Evolutionary conservation across 495 filamentous ascomycete genomes (phyloP), one percentile per base, ranked within the genome.

Genomic region (Daldinia childiae): DNA sequence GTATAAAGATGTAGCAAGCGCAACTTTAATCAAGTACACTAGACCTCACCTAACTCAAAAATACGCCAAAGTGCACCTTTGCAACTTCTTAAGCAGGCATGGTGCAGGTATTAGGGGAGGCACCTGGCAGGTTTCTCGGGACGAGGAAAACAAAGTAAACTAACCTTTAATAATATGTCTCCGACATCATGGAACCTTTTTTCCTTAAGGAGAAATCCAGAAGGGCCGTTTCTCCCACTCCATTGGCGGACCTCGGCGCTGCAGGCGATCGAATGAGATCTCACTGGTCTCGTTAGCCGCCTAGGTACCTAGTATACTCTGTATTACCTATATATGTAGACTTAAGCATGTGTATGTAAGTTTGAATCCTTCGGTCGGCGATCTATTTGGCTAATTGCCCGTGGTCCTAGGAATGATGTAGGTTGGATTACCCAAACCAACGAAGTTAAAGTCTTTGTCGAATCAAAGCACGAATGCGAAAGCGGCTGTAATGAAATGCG

Each of bases 191-290:
- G 55, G 60, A 64, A 71, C 62, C 50, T 65, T 52, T 72, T 63
- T 59, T 36, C 59, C 59, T n/a, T 64, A 68, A 51, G 34, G 9
- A 68, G 64, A 72, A 68, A 64, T 72, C 60, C 64, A 64, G 60
- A 72, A 72, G 64, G 55, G 55, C 56, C 43, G 55, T 68, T 50
- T 48, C 50, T 30, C 21, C 6, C 8, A 39, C 57, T n/a, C 59
- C 21, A 67, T 72, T 67, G 63, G 69, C 52, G 27, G 58, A 29
- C n/a, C 30, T 36, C 26, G 6, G 30, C n/a, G 59, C 55, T 68
- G 60, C 64, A 48, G 48, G 60, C 64, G 65, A 73, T 73, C 70
- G 69, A 72, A 72, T 64, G 52, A 64, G 69, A 68, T 64, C 64
- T 68, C 39, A 38, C 34, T 19, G 56, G 55, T 34, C 26, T 54